Evolutionary conservation across 441 rosid species (phyloP).

Genomic region (Pelargonium citronellum): DNA sequence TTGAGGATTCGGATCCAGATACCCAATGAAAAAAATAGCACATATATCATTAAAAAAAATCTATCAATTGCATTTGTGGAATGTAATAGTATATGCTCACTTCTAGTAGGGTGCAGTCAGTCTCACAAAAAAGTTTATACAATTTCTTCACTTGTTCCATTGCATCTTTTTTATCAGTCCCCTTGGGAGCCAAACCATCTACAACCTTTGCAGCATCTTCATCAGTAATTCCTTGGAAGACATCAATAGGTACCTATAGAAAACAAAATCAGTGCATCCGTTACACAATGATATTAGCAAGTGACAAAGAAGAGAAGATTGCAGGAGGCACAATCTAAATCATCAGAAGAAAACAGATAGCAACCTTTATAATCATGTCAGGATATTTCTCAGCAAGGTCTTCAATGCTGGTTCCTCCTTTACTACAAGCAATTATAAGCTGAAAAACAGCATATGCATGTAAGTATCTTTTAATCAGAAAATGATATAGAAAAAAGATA

Average conservation of each 20-base stretch:
- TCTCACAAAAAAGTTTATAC: conserved; percentile 68
- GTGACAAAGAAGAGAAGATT: background rate
- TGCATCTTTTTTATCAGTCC: conserved; percentile 68
- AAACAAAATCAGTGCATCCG: conserved; percentile 20
- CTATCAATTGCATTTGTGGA: background rate
- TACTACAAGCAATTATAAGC: conserved; percentile 89
- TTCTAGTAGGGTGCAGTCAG: conserved; percentile 91
- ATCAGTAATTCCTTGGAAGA: conserved; percentile 84
- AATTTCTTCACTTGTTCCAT: conserved; percentile 97
- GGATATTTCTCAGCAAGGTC: conserved; percentile 97
- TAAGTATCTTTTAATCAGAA: background rate
- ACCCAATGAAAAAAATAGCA: background rate
- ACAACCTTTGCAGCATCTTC: conserved; percentile 96
- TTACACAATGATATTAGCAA: conserved; percentile 8
- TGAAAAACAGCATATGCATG: conserved; percentile 29
- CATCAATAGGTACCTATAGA: conserved; percentile 80
- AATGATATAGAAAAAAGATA: background rate
- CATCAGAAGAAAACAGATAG: conserved; percentile 4
- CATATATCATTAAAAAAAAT: too few relatives aligned
- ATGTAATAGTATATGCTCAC: conserved; percentile 41
- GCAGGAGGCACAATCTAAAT: background rate
- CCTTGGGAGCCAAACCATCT: conserved; percentile 84
- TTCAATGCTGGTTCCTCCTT: conserved; percentile 98
- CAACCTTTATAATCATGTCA: conserved; percentile 88
- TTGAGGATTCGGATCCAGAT: conserved; percentile 14